Base-by-base conservation (phyloP, 2,329 filamentous ascomycete genomes). In the Cryphonectria parasitica region DNA sequence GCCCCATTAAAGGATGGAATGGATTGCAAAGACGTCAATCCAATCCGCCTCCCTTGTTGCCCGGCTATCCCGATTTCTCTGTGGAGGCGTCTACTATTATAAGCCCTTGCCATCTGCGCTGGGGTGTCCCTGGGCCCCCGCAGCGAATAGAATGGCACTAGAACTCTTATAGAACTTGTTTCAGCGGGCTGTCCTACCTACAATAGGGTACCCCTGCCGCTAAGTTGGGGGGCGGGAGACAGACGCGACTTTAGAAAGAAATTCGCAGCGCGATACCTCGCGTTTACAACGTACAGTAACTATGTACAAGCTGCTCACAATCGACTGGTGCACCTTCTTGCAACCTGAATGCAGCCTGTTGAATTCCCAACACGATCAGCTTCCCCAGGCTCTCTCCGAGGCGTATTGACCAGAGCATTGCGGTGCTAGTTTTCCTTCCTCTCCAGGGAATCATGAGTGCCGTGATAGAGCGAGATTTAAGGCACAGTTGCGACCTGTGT, bases 381-480 rank as follows among this genome's bases (percentile, higher is more conserved):
- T 13, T 17, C 2, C 41, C 13, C n/a, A 54, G 41, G 10, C 8
- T 3, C 52, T 54, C n/a, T 25, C 45, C 11, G 8, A 25, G 52
- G 3, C 10, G n/a, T 54, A 25, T 17, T 60, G 28, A 60, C 56
- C 31, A 60, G 15, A 4, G 31, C 28, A 7, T 22, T 1, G 3
- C 41, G 19, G 43, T 61, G 58, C 58, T 19, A 11, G 39, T 15
- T n/a, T 4, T 22, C 39, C 34, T 36, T 10, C 36, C 28, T 25
- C 8, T 52, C 31, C 31, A 61, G 43, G 45, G 22, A 56, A 65
- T 52, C 8, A 72, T 71, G 71, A 61, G 62, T 22, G 49, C 34
- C 36, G 39, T 62, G 58, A 60, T 62, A n/a, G 68, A 66, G 68
- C 69, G 61, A 65, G 68, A 56, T 56, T 68, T 41, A 63, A 67